Base-by-base conservation (phyloP, 75 land plant species). In the Ceratopteris richardii region DNA sequence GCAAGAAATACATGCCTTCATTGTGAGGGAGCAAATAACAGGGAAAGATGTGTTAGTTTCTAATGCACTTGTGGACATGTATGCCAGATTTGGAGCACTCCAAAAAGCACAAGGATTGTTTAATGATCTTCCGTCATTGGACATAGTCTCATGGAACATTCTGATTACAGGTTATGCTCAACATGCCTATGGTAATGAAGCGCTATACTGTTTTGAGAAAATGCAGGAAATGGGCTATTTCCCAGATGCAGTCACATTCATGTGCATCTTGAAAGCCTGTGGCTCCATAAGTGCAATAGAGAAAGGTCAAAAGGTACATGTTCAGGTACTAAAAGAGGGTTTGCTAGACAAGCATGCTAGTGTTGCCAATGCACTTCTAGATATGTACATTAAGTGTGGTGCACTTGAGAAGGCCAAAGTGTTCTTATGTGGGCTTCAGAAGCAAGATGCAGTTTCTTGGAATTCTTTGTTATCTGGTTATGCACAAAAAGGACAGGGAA, bases 381-480 rank as follows among this genome's bases (percentile, higher is more conserved):
- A 29, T 16, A 62, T 62, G 64, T 62, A 62, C 27, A 57, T 28
- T n/a, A 62, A 29, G 27, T 62, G n/a, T 27, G 64, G 64, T 0
- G 14, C n/a, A 19, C 21, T 62, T 2, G 56, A 47, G 56, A 29
- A 28, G 18, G 84, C 79, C 0, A 56, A 73, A 27, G 39, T 1
- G 24, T 26, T 76, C 51, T 74, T 81, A 55, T 72, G 76, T 58
- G 23, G 29, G 46, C 76, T 81, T 67, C 39, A 17, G 0, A 58
- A 41, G 31, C 72, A 61, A 33, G 84, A 81, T 56, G 46, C 72
- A 23, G 76, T 81, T 37, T 69, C 84, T 9, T 81, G 84, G 79
- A 81, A 81, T 64, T 57, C 84, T 7, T 69, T 81, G 66, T 63
- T 81, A 21, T 60, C 76, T 42, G 84, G 76, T 29, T 81, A 76